Evolutionary conservation across 495 filamentous ascomycete species (phyloP).

Genomic region (Neurospora tetraspora): DNA sequence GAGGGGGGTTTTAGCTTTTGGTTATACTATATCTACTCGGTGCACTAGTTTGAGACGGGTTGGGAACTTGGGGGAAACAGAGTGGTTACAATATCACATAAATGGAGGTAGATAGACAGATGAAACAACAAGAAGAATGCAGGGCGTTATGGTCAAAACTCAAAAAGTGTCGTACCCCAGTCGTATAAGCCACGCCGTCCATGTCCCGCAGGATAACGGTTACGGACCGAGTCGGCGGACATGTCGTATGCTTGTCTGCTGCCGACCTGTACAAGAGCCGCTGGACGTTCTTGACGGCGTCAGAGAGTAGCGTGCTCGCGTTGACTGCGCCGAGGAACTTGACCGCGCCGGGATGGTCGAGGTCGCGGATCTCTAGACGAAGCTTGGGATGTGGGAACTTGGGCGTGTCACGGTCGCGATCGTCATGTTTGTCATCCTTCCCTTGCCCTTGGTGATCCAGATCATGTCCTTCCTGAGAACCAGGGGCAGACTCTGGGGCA

Average conservation of each 20-base stretch:
- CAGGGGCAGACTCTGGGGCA: neutral
- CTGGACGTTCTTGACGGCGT: slow-evolving; percentile 56
- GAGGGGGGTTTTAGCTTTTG: neutral
- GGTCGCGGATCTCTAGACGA: slow-evolving; percentile 59
- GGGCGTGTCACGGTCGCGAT: slow-evolving; percentile 1
- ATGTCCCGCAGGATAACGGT: slow-evolving; percentile 76
- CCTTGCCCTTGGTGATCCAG: neutral
- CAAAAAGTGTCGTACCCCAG: slow-evolving; percentile 32
- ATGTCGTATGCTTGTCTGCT: slow-evolving; percentile 25
- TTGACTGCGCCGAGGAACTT: slow-evolving; percentile 55
- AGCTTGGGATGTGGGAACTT: slow-evolving; percentile 49
- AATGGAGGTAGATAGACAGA: neutral
- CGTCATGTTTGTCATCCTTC: neutral
- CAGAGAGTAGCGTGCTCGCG: slow-evolving; percentile 45
- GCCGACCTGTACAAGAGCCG: slow-evolving; percentile 48
- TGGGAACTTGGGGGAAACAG: neutral
- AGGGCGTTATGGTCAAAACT: neutral
- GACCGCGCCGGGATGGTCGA: slow-evolving; percentile 50
- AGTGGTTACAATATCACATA: neutral
- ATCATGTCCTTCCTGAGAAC: neutral
- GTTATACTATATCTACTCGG: neutral
- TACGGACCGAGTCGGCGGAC: slow-evolving; percentile 57
- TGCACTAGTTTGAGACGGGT: neutral
- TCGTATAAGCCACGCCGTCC: slow-evolving; percentile 81
- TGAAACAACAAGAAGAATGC: neutral